These are phyloP conservation scores for Notholithocarpus densiflorus DNA, from an alignment of 306 rosid genomes.

Conservation along the genomic window DNA sequence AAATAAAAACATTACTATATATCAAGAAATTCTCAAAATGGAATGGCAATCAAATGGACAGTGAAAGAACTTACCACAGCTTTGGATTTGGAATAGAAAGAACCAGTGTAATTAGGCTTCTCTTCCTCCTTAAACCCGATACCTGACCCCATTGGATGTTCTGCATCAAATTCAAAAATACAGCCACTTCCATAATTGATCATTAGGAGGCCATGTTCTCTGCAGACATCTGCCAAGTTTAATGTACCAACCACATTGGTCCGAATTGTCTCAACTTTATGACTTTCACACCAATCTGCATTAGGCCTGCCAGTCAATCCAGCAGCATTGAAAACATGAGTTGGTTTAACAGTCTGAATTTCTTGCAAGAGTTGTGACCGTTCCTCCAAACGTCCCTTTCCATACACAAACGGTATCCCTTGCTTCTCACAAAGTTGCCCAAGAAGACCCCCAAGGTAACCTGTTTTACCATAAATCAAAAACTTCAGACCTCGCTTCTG, in stretches of 20 bases:
- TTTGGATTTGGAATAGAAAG: slow-evolving; percentile 87
- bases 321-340: slow-evolving; percentile 82
- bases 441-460: slow-evolving; percentile 80
- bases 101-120: slow-evolving; percentile 72
- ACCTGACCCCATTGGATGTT: slow-evolving; percentile 80
- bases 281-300: slow-evolving; percentile 88
- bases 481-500: slow-evolving; percentile 55
- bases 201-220: slow-evolving; percentile 77
- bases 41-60: not conserved
- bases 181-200: slow-evolving; percentile 82
- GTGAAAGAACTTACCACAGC: slow-evolving; percentile 62
- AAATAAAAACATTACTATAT: no score
- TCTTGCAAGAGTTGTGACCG: slow-evolving; percentile 67
- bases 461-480: slow-evolving; percentile 79
- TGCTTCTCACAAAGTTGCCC: slow-evolving; percentile 79
- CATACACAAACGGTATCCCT: slow-evolving; percentile 73
- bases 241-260: slow-evolving; percentile 78
- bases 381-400: slow-evolving; percentile 79
- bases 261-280: slow-evolving; percentile 68
- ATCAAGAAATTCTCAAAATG: no score
- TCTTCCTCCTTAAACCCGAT: slow-evolving; percentile 88
- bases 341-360: slow-evolving; percentile 64
- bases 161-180: slow-evolving; percentile 76
- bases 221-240: slow-evolving; percentile 79
- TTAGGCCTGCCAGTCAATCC: slow-evolving; percentile 90